Conservation (phyloP, 495 filamentous ascomycete genomes). For the Neurospora africana region DNA sequence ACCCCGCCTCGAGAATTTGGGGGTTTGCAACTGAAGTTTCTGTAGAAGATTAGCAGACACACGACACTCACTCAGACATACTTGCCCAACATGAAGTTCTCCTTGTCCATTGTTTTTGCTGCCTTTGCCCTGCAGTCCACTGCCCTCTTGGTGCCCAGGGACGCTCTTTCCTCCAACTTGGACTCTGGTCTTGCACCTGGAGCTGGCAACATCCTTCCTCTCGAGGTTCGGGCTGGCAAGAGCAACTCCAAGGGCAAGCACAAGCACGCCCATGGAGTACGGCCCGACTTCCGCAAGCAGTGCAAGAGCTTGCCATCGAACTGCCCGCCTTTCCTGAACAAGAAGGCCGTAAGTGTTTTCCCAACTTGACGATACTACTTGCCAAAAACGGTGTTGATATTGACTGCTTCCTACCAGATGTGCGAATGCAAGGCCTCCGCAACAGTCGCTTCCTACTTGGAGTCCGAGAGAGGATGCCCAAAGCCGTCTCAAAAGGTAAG, state of each 20-base stretch:
- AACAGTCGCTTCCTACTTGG: conserved; percentile 6
- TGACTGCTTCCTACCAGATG: conserved; percentile 1
- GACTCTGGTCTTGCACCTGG: not conserved
- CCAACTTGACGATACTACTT: not conserved
- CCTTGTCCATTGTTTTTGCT: not conserved
- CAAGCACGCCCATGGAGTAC: conserved; percentile 1
- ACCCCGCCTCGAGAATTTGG: not conserved
- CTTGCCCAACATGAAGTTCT: conserved; percentile 6
- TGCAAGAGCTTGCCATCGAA: conserved; percentile 5
- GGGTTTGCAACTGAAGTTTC: not conserved
- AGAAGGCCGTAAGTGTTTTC: conserved; percentile 6
- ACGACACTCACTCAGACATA: not conserved
- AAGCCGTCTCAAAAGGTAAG: conserved; percentile 8
- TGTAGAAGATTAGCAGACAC: not conserved
- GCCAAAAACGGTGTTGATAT: not conserved
- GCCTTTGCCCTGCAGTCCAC: conserved; percentile 1
- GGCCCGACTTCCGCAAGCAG: conserved; percentile 8
- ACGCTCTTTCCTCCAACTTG: not conserved
- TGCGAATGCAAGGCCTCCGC: conserved; percentile 10
- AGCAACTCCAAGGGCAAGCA: not conserved
- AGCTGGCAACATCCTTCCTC: not conserved
- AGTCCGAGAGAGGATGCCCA: conserved; percentile 9
- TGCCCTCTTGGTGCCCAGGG: not conserved
- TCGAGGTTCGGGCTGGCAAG: not conserved
- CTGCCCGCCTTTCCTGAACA: conserved; percentile 8